Evolutionary conservation across 2,329 filamentous ascomycete species (phyloP), one percentile per base, ranked within the genome.

Genomic region (Aspergillus felis): DNA sequence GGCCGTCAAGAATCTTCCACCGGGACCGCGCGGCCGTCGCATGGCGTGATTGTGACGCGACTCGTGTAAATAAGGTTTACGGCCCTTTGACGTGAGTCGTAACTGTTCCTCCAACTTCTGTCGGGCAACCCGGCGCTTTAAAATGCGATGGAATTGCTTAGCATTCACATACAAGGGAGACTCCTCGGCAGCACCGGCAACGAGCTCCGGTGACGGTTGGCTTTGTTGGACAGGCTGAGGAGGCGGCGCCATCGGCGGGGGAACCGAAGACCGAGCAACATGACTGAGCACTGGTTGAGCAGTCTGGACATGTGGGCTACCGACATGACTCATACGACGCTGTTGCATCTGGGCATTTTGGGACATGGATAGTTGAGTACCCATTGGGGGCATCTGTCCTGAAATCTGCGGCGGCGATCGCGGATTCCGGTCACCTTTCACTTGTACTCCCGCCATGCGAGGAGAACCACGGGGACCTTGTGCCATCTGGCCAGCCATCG

Each of bases 21-120:
- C 94, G 0, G 94, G 94, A 17, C 94, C 94, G 71, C 94, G 86
- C 28, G 94, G 94, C 67, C 94, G 83, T 57, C 94, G 87, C 94
- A 99, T 99, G 9, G 94, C 94, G 75, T 99, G 94, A 71, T 97
- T 97, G 75, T 99, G 94, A 69, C 94, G 85, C 27, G 93, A 97
- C 73, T 99, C 94, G 77, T 99, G 94, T 32, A 99, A 82, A 69
- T 99, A 99, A 3, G 94, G 94, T 77, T 97, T 97, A 38, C 94
- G 87, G 27, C 93, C 93, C 77, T 99, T 99, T 9, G 89, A 95
- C 0, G 94, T 97, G 57, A 97, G 79, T 46, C 94, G 86, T 47
- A 99, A 78, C 55, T 92, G 90, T 74, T 99, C 94, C 74, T 99
- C 94, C 17, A 99, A 81, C 72, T 91, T 91, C 75, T 97, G 94